phyloP scores from a whole-genome alignment of 768 basidiomycete genomes.

The Rhodotorula babjevae region DNA sequence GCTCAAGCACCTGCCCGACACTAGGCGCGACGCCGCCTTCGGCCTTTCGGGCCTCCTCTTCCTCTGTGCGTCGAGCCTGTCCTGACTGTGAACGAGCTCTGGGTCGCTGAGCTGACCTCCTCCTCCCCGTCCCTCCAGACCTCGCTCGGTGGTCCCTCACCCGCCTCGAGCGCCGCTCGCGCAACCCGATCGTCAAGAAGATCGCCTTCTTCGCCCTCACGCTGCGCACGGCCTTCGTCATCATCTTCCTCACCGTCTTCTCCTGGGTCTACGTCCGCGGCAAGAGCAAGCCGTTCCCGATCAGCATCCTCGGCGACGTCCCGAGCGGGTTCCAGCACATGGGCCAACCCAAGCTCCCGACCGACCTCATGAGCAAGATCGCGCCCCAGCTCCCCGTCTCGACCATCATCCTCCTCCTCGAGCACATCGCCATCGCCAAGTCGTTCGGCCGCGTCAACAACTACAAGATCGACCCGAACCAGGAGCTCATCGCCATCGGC shows the following conservation, averaged over 20 bases:
- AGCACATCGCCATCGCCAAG: constrained; percentile 86
- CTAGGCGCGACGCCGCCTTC: constrained; percentile 79
- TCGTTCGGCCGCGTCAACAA: constrained; percentile 88
- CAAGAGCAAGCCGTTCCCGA: constrained; percentile 56
- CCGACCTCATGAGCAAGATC: constrained; percentile 46
- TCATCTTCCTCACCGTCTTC: constrained; percentile 73
- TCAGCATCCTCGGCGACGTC: constrained; percentile 55
- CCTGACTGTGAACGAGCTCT: too few species aligned
- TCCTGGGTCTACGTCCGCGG: constrained; percentile 69
- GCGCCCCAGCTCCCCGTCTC: constrained; percentile 72
- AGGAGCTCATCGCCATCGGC: constrained; percentile 64
- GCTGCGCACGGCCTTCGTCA: constrained; percentile 52
- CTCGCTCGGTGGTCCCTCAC: constrained; percentile 60
- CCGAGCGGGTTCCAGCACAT: constrained; percentile 65
- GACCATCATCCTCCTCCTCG: constrained; percentile 62
- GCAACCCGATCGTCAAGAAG: constrained; percentile 54
- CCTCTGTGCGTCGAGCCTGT: constrained; percentile 50
- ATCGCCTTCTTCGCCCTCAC: constrained; percentile 68
- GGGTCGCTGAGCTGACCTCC: too few species aligned
- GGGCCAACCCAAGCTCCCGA: constrained; percentile 48
- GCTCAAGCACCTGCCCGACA: constrained; percentile 61
- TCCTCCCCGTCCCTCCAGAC: constrained; percentile 47
- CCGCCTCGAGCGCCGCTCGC: constrained; percentile 55
- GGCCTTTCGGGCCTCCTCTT: constrained; percentile 51
- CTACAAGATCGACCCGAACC: constrained; percentile 80